phyloP scores from a whole-genome alignment of 2,329 filamentous ascomycete species.

The Cladosporium colombiae region DNA sequence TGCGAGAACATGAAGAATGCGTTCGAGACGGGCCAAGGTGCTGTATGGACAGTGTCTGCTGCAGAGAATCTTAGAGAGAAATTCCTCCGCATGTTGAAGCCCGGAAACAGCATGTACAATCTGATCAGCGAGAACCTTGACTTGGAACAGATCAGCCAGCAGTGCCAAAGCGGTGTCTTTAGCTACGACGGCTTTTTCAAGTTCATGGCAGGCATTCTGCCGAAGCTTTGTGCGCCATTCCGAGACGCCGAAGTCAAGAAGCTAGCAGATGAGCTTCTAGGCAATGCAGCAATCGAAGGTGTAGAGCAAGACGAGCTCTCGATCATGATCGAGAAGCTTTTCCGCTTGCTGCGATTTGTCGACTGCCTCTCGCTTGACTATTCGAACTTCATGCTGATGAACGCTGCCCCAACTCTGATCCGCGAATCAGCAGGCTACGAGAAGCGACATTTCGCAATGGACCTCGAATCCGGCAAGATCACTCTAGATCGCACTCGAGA shows the following conservation, averaged over 20 bases:
- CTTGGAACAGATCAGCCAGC: conserved; percentile 66
- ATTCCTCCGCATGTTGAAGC: conserved; percentile 69
- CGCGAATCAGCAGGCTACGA: conserved; percentile 73
- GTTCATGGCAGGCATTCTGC: conserved; percentile 73
- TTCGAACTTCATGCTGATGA: conserved; percentile 75
- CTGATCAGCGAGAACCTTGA: conserved; percentile 76
- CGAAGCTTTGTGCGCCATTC: conserved; percentile 77
- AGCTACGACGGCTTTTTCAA: conserved; percentile 79
- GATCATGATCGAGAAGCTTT: conserved; percentile 72
- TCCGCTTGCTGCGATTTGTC: conserved; percentile 73
- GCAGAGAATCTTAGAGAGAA: conserved; percentile 71
- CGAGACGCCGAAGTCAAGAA: conserved; percentile 75
- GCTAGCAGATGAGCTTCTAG: conserved; percentile 59
- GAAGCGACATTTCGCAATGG: conserved; percentile 67
- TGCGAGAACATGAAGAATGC: conserved; percentile 63
- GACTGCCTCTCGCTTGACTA: conserved; percentile 79
- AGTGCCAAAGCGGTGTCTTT: conserved; percentile 71
- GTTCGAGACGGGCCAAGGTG: conserved; percentile 65
- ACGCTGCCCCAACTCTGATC: conserved; percentile 70
- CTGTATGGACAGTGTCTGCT: conserved; percentile 69
- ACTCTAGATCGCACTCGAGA: conserved; percentile 61
- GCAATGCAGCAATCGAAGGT: conserved; percentile 21
- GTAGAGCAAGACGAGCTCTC: conserved; percentile 48
- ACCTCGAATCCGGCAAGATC: conserved; percentile 58
- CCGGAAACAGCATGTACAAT: conserved; percentile 71